Conservation (phyloP, 2,329 filamentous ascomycete genomes). For the Geosmithia putterillii region DNA sequence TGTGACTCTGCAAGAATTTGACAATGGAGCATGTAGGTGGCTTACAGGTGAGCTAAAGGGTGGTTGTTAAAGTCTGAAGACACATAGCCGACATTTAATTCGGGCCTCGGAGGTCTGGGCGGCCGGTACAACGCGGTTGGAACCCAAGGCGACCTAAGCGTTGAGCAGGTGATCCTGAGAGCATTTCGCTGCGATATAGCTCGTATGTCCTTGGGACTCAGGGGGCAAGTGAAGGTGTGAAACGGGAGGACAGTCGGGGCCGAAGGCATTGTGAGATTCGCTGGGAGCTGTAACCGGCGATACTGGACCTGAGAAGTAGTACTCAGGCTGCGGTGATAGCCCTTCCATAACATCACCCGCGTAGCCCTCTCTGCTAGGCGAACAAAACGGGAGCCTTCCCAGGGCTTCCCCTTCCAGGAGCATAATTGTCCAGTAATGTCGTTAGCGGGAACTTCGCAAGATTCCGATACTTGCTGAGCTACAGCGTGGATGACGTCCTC, state of each 20-base stretch:
- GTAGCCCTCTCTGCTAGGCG: constrained; percentile 75
- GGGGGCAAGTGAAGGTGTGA: constrained; percentile 91
- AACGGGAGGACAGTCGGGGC: constrained; percentile 94
- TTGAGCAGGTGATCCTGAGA: constrained; percentile 82
- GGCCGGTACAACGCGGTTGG: constrained; percentile 72
- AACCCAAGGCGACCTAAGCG: constrained; percentile 77
- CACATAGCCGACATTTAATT: constrained; percentile 87
- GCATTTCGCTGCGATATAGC: constrained; percentile 93
- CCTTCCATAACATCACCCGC: constrained; percentile 66
- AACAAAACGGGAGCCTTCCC: constrained; percentile 80
- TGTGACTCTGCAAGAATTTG: background rate
- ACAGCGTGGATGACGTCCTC: constrained; percentile 34
- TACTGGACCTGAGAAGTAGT: constrained; percentile 35
- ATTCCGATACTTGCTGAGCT: constrained; percentile 31
- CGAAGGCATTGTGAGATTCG: constrained; percentile 62
- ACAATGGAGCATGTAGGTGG: constrained; percentile 1
- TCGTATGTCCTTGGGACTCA: constrained; percentile 83
- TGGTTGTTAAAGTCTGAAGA: constrained; percentile 99
- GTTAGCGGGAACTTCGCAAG: constrained; percentile 21
- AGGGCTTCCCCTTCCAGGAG: constrained; percentile 60
- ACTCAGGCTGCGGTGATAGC: constrained; percentile 60
- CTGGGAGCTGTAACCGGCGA: constrained; percentile 59
- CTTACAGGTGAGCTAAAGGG: constrained; percentile 76
- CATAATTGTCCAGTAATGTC: constrained; percentile 25
- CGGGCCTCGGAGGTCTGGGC: constrained; percentile 66